A percentile compares a stretch with the other conserved stretches of the same genome.
phyloP scores from a whole-genome alignment of 164 flowering plant species.

The Aristolochia contorta region DNA sequence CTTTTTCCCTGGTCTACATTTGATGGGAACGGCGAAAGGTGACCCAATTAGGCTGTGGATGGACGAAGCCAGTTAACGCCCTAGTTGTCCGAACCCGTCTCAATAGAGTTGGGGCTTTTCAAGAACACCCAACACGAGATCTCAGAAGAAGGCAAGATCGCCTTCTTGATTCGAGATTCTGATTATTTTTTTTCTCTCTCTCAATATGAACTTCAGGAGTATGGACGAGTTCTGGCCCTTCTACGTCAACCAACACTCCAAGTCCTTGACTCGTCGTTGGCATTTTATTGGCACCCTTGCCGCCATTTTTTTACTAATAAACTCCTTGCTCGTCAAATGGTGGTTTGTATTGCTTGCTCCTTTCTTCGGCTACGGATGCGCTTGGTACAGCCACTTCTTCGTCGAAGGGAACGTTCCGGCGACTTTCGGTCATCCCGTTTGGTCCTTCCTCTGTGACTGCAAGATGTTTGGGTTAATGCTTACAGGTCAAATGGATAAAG shows the following conservation, averaged over 20 bases:
- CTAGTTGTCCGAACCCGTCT: too few species aligned
- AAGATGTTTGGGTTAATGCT: slow-evolving; percentile 96
- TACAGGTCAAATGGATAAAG: slow-evolving; percentile 85
- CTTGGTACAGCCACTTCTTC: slow-evolving; percentile 95
- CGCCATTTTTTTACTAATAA: slow-evolving; percentile 30
- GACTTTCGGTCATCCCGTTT: slow-evolving; percentile 78
- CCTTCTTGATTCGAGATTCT: too few species aligned
- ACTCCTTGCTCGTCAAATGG: slow-evolving; percentile 52
- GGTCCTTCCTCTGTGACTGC: slow-evolving; percentile 80
- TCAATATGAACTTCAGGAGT: slow-evolving; percentile 68
- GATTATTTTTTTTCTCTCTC: not conserved
- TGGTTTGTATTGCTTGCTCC: slow-evolving; percentile 60
- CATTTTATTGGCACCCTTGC: slow-evolving; percentile 70
- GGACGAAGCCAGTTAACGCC: too few species aligned
- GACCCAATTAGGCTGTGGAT: too few species aligned
- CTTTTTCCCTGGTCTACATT: too few species aligned
- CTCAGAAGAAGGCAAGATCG: too few species aligned
- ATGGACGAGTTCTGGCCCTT: slow-evolving; percentile 90
- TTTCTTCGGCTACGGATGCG: slow-evolving; percentile 64
- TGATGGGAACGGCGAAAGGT: too few species aligned
- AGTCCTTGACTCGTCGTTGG: slow-evolving; percentile 83
- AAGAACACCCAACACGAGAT: too few species aligned
- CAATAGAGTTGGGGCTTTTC: too few species aligned
- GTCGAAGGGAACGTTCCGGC: slow-evolving; percentile 82
- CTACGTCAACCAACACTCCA: slow-evolving; percentile 84